Percentiles rank a stretch among this genome's conserved stretches.
Conservation (phyloP, 345 rosid genomes). For the Cardamine chenopodiifolia region DNA sequence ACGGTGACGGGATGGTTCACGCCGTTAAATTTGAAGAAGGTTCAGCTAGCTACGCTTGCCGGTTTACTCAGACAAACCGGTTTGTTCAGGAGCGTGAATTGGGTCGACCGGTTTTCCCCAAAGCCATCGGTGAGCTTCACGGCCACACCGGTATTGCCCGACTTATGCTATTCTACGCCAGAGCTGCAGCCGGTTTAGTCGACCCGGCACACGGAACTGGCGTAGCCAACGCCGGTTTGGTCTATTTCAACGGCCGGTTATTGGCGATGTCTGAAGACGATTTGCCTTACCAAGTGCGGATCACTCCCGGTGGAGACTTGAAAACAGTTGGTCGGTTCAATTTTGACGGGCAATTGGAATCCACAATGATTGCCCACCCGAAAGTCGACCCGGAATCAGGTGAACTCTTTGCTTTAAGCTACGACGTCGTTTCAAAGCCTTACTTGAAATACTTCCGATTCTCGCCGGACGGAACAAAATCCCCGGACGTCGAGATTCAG, state of each 20-base stretch:
- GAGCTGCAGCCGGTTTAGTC: conserved; percentile 64
- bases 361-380: conserved; percentile 93
- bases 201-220: conserved; percentile 75
- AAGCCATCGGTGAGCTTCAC: conserved; percentile 89
- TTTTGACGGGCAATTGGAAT: conserved; percentile 59
- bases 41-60: conserved; percentile 72
- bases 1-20: conserved; percentile 93
- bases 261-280: conserved; percentile 94
- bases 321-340: conserved; percentile 69
- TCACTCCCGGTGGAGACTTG: conserved; percentile 65
- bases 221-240: conserved; percentile 86
- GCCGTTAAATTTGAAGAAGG: conserved; percentile 62
- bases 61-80: conserved; percentile 78
- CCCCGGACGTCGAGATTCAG: conserved; percentile 68
- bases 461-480: conserved; percentile 65
- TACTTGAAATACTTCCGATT: conserved; percentile 74
- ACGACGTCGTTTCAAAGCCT: conserved; percentile 77
- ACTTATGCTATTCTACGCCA: conserved; percentile 69
- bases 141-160: conserved; percentile 88
- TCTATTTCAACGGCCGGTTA: conserved; percentile 66
- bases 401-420: conserved; percentile 75
- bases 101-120: conserved; percentile 80
- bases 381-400: conserved; percentile 75
- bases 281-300: conserved; percentile 72
- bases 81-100: conserved; percentile 65